Evolutionary conservation across 495 filamentous ascomycete species (phyloP).

Genomic region (Xylaria longipes): DNA sequence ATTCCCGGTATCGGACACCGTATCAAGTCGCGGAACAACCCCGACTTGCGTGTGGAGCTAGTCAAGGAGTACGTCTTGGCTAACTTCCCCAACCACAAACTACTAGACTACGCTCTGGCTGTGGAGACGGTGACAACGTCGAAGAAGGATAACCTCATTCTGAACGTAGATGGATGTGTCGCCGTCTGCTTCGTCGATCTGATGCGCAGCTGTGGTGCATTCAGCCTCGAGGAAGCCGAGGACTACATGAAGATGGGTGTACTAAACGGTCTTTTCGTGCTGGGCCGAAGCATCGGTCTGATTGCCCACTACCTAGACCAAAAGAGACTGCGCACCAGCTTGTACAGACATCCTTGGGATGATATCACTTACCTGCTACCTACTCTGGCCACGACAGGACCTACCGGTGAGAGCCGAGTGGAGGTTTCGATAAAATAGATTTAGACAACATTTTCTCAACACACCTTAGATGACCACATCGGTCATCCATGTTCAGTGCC

Average conservation of each 20-base stretch:
- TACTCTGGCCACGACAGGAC: conserved; percentile 71
- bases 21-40: conserved; percentile 99
- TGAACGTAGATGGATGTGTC: conserved; percentile 97
- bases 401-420: conserved; percentile 87
- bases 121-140: conserved; percentile 98
- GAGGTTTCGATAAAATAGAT: conserved; percentile 72
- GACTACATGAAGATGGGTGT: conserved; percentile 94
- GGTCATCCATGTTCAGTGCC: conserved; percentile 1
- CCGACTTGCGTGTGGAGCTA: conserved; percentile 97
- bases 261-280: conserved; percentile 97
- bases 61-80: conserved; percentile 98
- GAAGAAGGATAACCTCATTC: conserved; percentile 99
- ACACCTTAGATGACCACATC: conserved; percentile 16
- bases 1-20: conserved; percentile 99
- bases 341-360: conserved; percentile 99
- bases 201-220: conserved; percentile 96
- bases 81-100: conserved; percentile 95
- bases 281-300: conserved; percentile 94
- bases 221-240: conserved; percentile 81
- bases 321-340: conserved; percentile 95
- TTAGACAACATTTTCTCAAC: conserved; percentile 23
- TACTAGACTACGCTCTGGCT: conserved; percentile 97
- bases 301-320: conserved; percentile 99
- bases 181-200: conserved; percentile 99
- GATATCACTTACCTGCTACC: conserved; percentile 97